Base-by-base conservation (phyloP, 2,329 filamentous ascomycete genomes). In the Xylariomycetidae sp. region DNA sequence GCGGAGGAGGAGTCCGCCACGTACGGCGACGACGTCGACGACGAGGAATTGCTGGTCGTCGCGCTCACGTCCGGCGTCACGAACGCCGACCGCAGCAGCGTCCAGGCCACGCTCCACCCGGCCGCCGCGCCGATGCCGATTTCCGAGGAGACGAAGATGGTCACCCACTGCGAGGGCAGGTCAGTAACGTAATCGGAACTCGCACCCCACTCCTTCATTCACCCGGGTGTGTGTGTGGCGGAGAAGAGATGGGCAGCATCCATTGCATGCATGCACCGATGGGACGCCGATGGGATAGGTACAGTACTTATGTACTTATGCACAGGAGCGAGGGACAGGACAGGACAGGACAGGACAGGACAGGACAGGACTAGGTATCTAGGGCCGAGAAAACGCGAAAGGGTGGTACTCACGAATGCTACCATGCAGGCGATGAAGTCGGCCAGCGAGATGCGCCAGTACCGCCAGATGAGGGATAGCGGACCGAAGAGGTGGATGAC, bases 351-450 rank as follows among this genome's bases (percentile, higher is more conserved):
- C n/a, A n/a, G n/a, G n/a, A n/a, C n/a, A n/a, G n/a, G n/a, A n/a
- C n/a, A n/a, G n/a, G n/a, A n/a, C n/a, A n/a, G n/a, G n/a, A n/a
- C n/a, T n/a, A n/a, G n/a, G n/a, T n/a, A n/a, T n/a, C n/a, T n/a
- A n/a, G n/a, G n/a, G n/a, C n/a, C n/a, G n/a, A n/a, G n/a, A n/a
- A n/a, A 25, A 20, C 6, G 14, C 2, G 14, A 4, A 33, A 29
- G 5, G 22, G 22, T 13, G 13, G n/a, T 26, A 37, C 44, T 42
- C 34, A 47, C 44, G 46, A 82, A 74, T 4, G 76, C 68, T 19
- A 82, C 62, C 69, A 79, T 76, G 18, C 72, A 68, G 1, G 74
- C 70, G 32, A 77, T 65, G 44, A 82, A 82, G 54, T 82, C 78
- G 10, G 76, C 70, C 4, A 82, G 64, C 0, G 75, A 80, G 2